These are phyloP conservation scores for Phytophthora constricta DNA, from an alignment of 352 stramenopile genomes.

Conservation along the genomic window DNA sequence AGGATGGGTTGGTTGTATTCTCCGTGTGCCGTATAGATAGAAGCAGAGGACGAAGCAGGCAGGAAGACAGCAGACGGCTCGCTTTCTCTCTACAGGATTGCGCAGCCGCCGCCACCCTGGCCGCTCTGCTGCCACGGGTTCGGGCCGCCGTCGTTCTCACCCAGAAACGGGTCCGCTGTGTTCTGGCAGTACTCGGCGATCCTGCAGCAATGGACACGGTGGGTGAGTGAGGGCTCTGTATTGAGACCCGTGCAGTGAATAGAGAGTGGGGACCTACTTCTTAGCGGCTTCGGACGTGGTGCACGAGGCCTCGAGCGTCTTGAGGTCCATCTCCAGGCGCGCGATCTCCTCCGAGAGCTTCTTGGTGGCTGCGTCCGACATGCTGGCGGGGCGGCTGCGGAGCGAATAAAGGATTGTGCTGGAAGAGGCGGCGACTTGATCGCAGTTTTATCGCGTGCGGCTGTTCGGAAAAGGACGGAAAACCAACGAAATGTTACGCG, in stretches of 20 bases:
- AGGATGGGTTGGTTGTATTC: constrained; percentile 16
- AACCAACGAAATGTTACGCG: constrained; percentile 20
- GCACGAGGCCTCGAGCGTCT: constrained; percentile 78
- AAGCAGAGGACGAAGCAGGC: constrained; percentile 11
- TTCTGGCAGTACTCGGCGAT: constrained; percentile 79
- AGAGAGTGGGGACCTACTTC: too few relatives aligned
- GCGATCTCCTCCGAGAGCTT: constrained; percentile 84
- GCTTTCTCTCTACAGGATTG: constrained; percentile 55
- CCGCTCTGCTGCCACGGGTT: constrained; percentile 79
- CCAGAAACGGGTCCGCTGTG: constrained; percentile 75
- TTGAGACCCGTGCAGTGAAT: too few relatives aligned
- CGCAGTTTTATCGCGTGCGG: too few relatives aligned
- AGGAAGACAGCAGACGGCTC: background rate
- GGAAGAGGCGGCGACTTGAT: too few relatives aligned
- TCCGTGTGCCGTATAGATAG: constrained; percentile 26
- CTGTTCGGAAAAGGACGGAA: background rate
- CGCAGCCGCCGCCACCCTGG: constrained; percentile 67
- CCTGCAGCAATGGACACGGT: constrained; percentile 30
- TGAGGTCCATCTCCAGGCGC: constrained; percentile 79
- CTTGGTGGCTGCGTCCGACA: constrained; percentile 75
- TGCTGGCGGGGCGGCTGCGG: too few relatives aligned
- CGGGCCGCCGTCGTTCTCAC: constrained; percentile 66
- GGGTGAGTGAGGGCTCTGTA: too few relatives aligned
- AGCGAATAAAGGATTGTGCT: too few relatives aligned
- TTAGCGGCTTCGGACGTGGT: constrained; percentile 83